A percentile compares a stretch with the other conserved stretches of the same genome.
These are phyloP conservation scores for Inga leiocalycina DNA, from an alignment of 306 rosid genomes.

Conservation along the genomic window DNA sequence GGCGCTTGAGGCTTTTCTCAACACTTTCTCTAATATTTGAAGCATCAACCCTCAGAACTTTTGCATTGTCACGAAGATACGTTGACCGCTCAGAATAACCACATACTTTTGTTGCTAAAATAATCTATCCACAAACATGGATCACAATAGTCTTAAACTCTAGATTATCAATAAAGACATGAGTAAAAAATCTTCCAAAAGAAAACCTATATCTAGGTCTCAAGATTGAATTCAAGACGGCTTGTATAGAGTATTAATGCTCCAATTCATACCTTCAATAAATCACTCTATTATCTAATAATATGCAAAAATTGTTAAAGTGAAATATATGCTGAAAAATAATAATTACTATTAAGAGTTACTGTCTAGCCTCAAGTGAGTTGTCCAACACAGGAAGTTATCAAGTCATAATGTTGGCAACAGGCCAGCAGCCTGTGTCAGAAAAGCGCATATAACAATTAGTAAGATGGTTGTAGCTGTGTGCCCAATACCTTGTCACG, in stretches of 20 bases:
- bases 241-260: too few species aligned
- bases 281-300: background rate
- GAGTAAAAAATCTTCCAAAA: too few species aligned
- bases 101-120: constrained; percentile 79
- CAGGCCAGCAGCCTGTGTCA: background rate
- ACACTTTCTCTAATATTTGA: constrained; percentile 85
- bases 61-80: constrained; percentile 71
- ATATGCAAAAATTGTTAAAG: constrained; percentile 18
- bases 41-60: constrained; percentile 78
- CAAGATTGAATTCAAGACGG: background rate
- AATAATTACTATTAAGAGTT: background rate
- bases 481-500: constrained; percentile 74
- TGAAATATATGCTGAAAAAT: background rate
- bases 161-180: background rate
- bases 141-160: constrained; percentile 27
- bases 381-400: constrained; percentile 6
- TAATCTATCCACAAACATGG: constrained; percentile 48
- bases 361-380: constrained; percentile 3
- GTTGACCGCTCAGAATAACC: constrained; percentile 77
- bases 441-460: constrained; percentile 6
- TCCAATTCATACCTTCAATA: background rate
- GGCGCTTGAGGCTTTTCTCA: constrained; percentile 91
- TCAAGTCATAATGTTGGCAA: background rate
- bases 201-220: background rate
- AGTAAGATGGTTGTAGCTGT: constrained; percentile 17